Conservation (phyloP, 2,329 filamentous ascomycete species). For the Penicillium sp. region DNA sequence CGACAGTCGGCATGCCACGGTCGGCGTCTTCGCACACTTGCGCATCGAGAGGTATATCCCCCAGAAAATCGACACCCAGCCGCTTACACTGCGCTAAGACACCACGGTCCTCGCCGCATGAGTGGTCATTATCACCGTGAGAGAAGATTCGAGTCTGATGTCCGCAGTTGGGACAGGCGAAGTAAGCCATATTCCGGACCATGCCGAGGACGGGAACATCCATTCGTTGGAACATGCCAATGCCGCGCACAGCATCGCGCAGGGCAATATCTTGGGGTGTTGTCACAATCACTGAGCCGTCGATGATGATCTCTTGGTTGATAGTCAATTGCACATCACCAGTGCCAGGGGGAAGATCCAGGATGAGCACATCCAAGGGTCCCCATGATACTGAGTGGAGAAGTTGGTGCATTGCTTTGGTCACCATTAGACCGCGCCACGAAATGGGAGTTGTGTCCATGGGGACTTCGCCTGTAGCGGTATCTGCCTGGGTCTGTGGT, state of each 20-base stretch:
- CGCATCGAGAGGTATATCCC: slow-evolving; percentile 83
- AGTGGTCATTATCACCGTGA: slow-evolving; percentile 26
- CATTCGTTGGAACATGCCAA: slow-evolving; percentile 89
- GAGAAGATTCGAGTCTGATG: slow-evolving; percentile 75
- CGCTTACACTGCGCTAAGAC: slow-evolving; percentile 68
- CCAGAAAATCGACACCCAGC: slow-evolving; percentile 74
- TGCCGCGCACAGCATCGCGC: slow-evolving; percentile 86
- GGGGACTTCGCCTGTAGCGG: slow-evolving; percentile 27
- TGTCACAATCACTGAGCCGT: slow-evolving; percentile 80
- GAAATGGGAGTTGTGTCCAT: slow-evolving; percentile 70
- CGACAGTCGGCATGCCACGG: slow-evolving; percentile 82
- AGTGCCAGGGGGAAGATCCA: slow-evolving; percentile 91
- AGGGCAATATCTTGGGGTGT: slow-evolving; percentile 92
- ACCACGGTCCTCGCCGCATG: slow-evolving; percentile 51
- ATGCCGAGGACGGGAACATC: slow-evolving; percentile 75
- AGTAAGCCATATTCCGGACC: slow-evolving; percentile 88
- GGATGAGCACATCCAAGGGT: slow-evolving; percentile 78
- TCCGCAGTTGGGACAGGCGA: slow-evolving; percentile 74
- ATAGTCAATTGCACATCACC: slow-evolving; percentile 97
- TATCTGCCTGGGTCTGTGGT: slow-evolving; percentile 31
- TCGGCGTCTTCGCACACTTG: slow-evolving; percentile 86
- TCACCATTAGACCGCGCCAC: slow-evolving; percentile 96
- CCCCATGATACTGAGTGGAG: slow-evolving; percentile 95
- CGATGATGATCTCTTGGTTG: slow-evolving; percentile 85
- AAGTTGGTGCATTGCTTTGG: slow-evolving; percentile 93